Percentiles rank a stretch among this genome's conserved stretches.
Evolutionary conservation across 2,329 filamentous ascomycete genomes (phyloP).

Genomic region (Magnaporthales sp.): DNA sequence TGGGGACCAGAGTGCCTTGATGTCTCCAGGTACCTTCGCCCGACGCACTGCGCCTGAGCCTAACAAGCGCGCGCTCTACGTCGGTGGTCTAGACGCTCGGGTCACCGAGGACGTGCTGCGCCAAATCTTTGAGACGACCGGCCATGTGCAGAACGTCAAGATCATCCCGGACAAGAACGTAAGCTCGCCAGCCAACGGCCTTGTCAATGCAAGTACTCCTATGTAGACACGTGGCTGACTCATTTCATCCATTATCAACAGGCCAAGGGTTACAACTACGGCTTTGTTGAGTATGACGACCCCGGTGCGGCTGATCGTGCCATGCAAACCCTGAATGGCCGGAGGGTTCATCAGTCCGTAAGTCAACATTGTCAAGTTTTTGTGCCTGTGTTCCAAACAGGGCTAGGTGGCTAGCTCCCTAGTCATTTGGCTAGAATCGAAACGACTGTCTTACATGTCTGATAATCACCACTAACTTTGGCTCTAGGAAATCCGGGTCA

Average conservation of each 20-base stretch:
- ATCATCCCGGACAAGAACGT: constrained; percentile 99
- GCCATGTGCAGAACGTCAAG: constrained; percentile 97
- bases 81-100: constrained; percentile 87
- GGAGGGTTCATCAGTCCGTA: constrained; percentile 92
- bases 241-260: constrained; percentile 26
- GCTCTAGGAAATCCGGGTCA: constrained; percentile 90
- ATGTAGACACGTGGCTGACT: not conserved
- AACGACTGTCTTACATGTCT: not conserved
- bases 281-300: constrained; percentile 98
- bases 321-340: constrained; percentile 93
- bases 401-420: constrained; percentile 4
- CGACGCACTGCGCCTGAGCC: constrained; percentile 92
- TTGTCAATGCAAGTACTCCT: not conserved
- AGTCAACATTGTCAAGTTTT: constrained; percentile 23
- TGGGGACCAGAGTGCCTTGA: constrained; percentile 52
- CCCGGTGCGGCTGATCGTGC: constrained; percentile 92
- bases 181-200: constrained; percentile 32
- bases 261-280: constrained; percentile 97
- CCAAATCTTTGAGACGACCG: constrained; percentile 98
- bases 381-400: not conserved
- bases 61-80: constrained; percentile 95
- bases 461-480: not conserved
- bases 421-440: not conserved
- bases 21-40: constrained; percentile 78
- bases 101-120: constrained; percentile 94